phyloP scores from a whole-genome alignment of 2,329 filamentous ascomycete genomes.

The Trichoderma asperellum region DNA sequence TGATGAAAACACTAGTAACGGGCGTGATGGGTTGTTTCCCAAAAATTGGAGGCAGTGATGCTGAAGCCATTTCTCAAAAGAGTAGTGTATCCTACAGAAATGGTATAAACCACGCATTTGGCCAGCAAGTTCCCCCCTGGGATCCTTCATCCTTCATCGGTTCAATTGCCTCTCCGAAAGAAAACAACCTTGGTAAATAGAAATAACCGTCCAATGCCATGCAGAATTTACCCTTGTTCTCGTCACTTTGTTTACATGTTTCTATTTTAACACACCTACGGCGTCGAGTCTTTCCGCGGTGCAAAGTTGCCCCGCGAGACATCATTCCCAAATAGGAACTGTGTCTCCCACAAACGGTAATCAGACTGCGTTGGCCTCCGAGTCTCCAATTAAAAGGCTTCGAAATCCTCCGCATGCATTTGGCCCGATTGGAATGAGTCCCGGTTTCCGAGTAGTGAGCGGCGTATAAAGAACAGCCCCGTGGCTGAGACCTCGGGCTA shows the following conservation, averaged over 20 bases:
- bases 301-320: background rate
- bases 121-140: background rate
- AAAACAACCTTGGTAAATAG: background rate
- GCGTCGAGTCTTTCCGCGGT: background rate
- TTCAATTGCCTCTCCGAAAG: background rate
- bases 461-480: background rate
- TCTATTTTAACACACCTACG: background rate
- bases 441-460: background rate
- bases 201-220: background rate
- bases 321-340: background rate
- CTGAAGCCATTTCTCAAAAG: background rate
- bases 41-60: background rate
- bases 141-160: conserved; percentile 8
- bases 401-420: background rate
- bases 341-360: conserved; percentile 2
- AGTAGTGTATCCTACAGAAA: conserved; percentile 1
- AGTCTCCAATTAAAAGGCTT: background rate
- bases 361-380: background rate
- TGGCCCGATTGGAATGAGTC: background rate
- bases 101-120: background rate
- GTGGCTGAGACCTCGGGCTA: background rate
- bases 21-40: background rate
- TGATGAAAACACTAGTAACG: no score
- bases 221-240: background rate
- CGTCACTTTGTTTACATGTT: background rate